Base-by-base conservation (phyloP, 2,329 filamentous ascomycete genomes). In the Rhytidhysteron rufulum region DNA sequence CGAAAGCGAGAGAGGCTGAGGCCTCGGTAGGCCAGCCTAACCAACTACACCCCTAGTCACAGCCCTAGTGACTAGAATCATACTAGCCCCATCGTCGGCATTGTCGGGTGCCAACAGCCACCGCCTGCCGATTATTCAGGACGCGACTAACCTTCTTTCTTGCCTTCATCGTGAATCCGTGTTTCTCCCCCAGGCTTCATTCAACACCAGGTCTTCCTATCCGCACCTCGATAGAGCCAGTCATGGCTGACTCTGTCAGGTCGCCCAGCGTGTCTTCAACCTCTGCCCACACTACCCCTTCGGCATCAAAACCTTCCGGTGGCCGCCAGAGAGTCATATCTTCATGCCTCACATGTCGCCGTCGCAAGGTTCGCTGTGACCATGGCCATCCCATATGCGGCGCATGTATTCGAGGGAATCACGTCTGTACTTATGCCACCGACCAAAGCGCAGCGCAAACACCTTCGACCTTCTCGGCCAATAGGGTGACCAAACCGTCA, bases 281-380 rank as follows among this genome's bases (percentile, higher is more conserved):
- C 24, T 27, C 24, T 27, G 24, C 13, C 13, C 24, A 27, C 13
- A 7, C 24, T 29, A 51, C 34, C 29, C 44, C 49, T 32, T 46
- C 48, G n/a, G 41, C 39, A 37, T n/a, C n/a, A n/a, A 64, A 60
- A 35, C 45, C 51, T 25, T 44, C 43, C 22, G 54, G 55, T 22
- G 60, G 60, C 22, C 57, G 63, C 30, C 61, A 62, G 42, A 55
- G 63, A 43, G 50, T 63, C 33, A 66, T 66, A 34, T 58, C 61
- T 15, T 66, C 62, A 16, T 66, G 62, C 41, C 48, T 66, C 31
- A 66, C 63, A 6, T 66, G 63, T 41, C 50, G 63, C 11, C 55
- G 62, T 31, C 51, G 63, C 41, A 66, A 66, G 44, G 63, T 66
- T 32, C 57, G 58, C 39, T 66, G 63, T 43, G 63, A 66, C 31